A percentile compares a stretch with the other conserved stretches of the same genome.
These are phyloP conservation scores for Bonia amplexicaulis DNA, from an alignment of 176 grass and related monocot genomes.

Conservation along the genomic window DNA sequence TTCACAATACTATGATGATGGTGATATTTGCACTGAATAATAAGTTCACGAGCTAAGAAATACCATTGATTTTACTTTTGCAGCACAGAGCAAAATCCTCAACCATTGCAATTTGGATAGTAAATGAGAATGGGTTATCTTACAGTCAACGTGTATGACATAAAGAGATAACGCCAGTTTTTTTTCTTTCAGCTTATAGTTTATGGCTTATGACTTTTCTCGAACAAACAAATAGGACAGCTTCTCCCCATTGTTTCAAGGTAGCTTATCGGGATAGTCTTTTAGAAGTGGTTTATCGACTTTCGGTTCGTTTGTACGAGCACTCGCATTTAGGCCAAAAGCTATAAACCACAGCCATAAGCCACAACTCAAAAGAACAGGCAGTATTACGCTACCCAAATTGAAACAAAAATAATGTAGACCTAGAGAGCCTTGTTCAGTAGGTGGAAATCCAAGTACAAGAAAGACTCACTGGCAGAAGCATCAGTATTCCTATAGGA, in stretches of 20 bases:
- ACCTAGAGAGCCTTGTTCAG: background rate
- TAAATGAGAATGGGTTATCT: background rate
- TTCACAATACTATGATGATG: background rate
- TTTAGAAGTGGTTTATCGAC: too few species aligned
- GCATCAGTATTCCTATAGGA: conserved; percentile 99
- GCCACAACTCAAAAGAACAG: too few species aligned
- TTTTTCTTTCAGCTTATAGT: too few species aligned
- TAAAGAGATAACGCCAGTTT: background rate
- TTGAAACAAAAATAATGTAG: conserved; percentile 29
- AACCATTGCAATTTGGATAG: background rate
- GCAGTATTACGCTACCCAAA: background rate
- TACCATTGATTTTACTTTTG: background rate
- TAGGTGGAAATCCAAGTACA: conserved; percentile 2
- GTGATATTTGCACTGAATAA: conserved; percentile 4
- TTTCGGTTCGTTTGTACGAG: too few species aligned
- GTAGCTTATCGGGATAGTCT: too few species aligned
- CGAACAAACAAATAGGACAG: too few species aligned
- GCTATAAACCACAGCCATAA: too few species aligned
- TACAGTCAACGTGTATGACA: background rate
- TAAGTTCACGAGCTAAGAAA: background rate
- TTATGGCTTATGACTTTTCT: too few species aligned
- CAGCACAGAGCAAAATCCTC: conserved; percentile 23
- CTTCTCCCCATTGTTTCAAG: too few species aligned
- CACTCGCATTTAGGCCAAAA: too few species aligned
- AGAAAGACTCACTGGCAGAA: conserved; percentile 82